phyloP scores from a whole-genome alignment of 1,284 basidiomycete genomes.

The Gomphus bonarii region DNA sequence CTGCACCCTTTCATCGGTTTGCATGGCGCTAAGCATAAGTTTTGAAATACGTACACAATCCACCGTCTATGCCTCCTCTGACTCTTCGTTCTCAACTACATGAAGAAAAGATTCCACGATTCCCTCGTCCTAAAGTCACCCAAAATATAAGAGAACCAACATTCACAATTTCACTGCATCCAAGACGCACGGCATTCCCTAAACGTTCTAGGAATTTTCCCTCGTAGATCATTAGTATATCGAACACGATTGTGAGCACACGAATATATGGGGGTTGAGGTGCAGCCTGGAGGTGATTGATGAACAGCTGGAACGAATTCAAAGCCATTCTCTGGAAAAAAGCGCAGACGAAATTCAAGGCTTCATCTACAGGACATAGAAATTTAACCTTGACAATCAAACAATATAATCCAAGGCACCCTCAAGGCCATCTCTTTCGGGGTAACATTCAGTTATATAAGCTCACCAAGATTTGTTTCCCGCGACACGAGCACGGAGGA shows the following conservation, averaged over 20 bases:
- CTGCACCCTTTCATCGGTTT: constrained; percentile 62
- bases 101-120: constrained; percentile 72
- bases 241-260: constrained; percentile 83
- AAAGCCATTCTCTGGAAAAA: constrained; percentile 70
- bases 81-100: constrained; percentile 66
- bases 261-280: constrained; percentile 73
- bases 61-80: constrained; percentile 67
- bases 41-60: constrained; percentile 84
- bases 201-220: constrained; percentile 55
- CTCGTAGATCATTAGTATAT: constrained; percentile 86
- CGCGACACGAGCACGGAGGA: too few relatives aligned
- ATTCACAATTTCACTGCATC: neutral
- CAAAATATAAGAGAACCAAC: neutral
- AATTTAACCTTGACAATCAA: constrained; percentile 61
- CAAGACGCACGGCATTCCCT: constrained; percentile 15
- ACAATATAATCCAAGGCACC: constrained; percentile 83
- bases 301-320: constrained; percentile 85
- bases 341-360: neutral
- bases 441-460: constrained; percentile 86
- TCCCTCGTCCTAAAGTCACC: constrained; percentile 49
- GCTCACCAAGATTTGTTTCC: constrained; percentile 72
- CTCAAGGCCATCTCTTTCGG: constrained; percentile 78
- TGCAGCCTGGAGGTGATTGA: constrained; percentile 73
- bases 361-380: neutral
- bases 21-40: constrained; percentile 78